phyloP scores from a whole-genome alignment of 2,329 filamentous ascomycete species.

The Ascochyta lentis region DNA sequence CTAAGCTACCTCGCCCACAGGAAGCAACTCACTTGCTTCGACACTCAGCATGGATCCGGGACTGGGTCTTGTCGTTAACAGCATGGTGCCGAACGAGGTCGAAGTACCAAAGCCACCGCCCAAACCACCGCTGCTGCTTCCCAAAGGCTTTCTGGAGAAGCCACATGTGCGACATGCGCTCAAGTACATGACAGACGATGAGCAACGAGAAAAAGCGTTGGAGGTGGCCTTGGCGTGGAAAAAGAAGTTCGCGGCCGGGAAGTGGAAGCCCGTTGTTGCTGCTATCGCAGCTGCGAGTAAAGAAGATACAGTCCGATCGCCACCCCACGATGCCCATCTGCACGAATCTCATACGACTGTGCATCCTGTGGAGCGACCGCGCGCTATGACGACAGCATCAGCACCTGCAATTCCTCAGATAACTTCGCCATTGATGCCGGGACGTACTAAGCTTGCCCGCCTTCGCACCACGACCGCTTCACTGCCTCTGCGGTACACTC shows the following conservation, averaged over 20 bases:
- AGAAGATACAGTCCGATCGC: constrained; percentile 7
- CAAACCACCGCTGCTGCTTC: background rate
- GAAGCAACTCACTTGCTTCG: background rate
- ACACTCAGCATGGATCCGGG: constrained; percentile 8
- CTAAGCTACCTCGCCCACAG: background rate
- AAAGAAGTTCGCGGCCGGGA: constrained; percentile 17
- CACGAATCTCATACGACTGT: background rate
- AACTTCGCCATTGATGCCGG: background rate
- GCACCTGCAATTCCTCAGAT: constrained; percentile 4
- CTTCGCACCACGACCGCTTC: background rate
- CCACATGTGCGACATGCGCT: constrained; percentile 24
- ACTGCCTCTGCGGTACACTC: background rate
- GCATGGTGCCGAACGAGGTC: background rate
- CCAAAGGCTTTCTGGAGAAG: constrained; percentile 12
- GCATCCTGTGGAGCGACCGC: background rate
- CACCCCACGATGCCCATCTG: background rate
- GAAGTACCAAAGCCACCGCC: background rate
- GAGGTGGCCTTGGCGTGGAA: constrained; percentile 19
- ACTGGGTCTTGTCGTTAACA: constrained; percentile 2
- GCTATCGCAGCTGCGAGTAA: constrained; percentile 5
- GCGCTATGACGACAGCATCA: constrained; percentile 1
- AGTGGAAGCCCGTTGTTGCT: constrained; percentile 15
- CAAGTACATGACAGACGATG: constrained; percentile 16
- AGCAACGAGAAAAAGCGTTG: constrained; percentile 16
- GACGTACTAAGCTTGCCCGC: background rate